Percentiles rank a stretch among this genome's conserved stretches.
Evolutionary conservation across 192 early-diverging fungal genomes (phyloP).

Genomic region (Entrophospora sp.): DNA sequence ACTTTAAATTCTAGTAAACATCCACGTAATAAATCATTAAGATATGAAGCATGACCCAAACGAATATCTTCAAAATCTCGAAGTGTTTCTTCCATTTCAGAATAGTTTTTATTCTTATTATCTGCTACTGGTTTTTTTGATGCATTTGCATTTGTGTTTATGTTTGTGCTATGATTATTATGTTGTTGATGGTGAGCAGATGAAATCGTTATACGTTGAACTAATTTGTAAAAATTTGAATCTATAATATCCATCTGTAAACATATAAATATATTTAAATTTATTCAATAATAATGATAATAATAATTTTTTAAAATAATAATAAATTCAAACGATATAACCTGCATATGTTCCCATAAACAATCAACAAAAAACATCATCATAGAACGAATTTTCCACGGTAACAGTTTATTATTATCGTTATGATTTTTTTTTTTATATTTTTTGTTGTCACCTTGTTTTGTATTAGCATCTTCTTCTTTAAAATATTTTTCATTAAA

Average conservation of each 20-base stretch:
- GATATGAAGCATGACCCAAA: conserved; percentile 25
- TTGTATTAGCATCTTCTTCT: no score
- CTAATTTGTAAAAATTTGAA: conserved; percentile 25
- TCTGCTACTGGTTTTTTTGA: neutral
- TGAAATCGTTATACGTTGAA: conserved; percentile 20
- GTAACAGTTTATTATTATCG: neutral
- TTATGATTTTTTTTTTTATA: neutral
- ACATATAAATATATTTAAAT: neutral
- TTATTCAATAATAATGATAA: neutral
- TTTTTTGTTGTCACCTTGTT: conserved; percentile 6
- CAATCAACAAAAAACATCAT: conserved; percentile 68
- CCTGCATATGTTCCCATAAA: conserved; percentile 67
- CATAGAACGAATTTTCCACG: conserved; percentile 35
- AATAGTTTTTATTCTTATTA: neutral
- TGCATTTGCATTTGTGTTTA: neutral
- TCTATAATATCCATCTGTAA: conserved; percentile 35
- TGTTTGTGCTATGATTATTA: neutral
- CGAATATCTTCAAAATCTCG: conserved; percentile 36
- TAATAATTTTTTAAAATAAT: neutral
- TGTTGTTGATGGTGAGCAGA: conserved; percentile 1
- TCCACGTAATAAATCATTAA: conserved; percentile 25
- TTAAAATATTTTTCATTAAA: conserved; percentile 29
- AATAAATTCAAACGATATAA: no score
- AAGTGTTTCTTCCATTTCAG: neutral
- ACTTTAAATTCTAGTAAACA: conserved; percentile 26